phyloP scores from a whole-genome alignment of 768 basidiomycete species.

The Grammothele lineata region DNA sequence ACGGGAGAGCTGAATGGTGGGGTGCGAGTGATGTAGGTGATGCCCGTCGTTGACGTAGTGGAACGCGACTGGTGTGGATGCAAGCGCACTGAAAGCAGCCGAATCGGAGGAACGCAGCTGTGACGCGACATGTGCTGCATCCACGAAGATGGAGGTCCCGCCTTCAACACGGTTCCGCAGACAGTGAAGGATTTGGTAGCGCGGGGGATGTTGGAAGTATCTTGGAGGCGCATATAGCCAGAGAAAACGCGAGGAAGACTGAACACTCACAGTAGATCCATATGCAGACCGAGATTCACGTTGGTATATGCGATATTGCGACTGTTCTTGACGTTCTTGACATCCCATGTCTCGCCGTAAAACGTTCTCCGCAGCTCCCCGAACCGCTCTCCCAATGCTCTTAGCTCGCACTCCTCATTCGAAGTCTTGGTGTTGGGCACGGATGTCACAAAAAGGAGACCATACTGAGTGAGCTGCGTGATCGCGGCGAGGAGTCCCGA shows the following conservation, averaged over 20 bases:
- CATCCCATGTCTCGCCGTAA: slow-evolving; percentile 89
- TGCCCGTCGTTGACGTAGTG: slow-evolving; percentile 91
- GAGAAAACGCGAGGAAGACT: no score
- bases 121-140: slow-evolving; percentile 64
- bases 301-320: slow-evolving; percentile 95
- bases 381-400: slow-evolving; percentile 59
- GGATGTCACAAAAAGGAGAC: slow-evolving; percentile 66
- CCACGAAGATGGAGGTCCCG: slow-evolving; percentile 84
- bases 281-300: slow-evolving; percentile 81
- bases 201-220: slow-evolving; percentile 88
- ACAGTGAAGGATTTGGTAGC: slow-evolving; percentile 90
- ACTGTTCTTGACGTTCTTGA: slow-evolving; percentile 67
- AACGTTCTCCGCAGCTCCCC: slow-evolving; percentile 83
- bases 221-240: slow-evolving; percentile 33
- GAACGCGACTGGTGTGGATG: slow-evolving; percentile 68
- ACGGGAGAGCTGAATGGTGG: slow-evolving; percentile 63
- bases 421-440: slow-evolving; percentile 64
- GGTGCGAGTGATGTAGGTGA: slow-evolving; percentile 68
- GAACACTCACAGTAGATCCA: slow-evolving; percentile 81
- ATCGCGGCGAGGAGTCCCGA: slow-evolving; percentile 54
- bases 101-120: slow-evolving; percentile 44
- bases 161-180: slow-evolving; percentile 81
- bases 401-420: slow-evolving; percentile 61
- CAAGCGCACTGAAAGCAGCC: slow-evolving; percentile 53
- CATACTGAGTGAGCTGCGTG: slow-evolving; percentile 64